Evolutionary conservation across 495 filamentous ascomycete species (phyloP).

Genomic region (Lasiosphaeria miniovina): DNA sequence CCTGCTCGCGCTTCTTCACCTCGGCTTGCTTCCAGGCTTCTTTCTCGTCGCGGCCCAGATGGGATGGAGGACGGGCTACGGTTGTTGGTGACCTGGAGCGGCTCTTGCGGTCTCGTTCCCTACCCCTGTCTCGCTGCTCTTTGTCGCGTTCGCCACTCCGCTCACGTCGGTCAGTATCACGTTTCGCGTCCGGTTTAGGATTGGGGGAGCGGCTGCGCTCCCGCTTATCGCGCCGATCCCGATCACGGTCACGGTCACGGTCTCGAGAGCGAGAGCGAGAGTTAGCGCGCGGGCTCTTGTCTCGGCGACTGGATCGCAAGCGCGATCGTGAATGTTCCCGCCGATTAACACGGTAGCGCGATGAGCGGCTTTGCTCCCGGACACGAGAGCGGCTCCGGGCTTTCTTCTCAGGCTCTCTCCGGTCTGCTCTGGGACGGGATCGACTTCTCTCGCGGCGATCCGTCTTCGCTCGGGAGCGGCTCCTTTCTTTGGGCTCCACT

Average conservation of each 20-base stretch:
- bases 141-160: slow-evolving; percentile 19
- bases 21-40: slow-evolving; percentile 53
- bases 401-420: slow-evolving; percentile 10
- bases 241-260: slow-evolving; percentile 13
- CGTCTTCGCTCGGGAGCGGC: slow-evolving; percentile 10
- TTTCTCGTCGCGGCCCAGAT: slow-evolving; percentile 29
- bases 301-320: slow-evolving; percentile 19
- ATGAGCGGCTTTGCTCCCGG: slow-evolving; percentile 28
- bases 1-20: slow-evolving; percentile 54
- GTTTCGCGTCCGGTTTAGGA: slow-evolving; percentile 4
- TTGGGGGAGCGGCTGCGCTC: slow-evolving; percentile 34
- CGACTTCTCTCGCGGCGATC: slow-evolving; percentile 18
- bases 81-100: slow-evolving; percentile 34
- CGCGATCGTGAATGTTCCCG: slow-evolving; percentile 30
- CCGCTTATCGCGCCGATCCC: slow-evolving; percentile 25
- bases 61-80: slow-evolving; percentile 27
- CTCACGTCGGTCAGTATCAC: slow-evolving; percentile 18
- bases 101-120: slow-evolving; percentile 33
- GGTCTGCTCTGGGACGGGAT: slow-evolving; percentile 21
- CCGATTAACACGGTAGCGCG: slow-evolving; percentile 26
- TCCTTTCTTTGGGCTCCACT: slow-evolving; percentile 21
- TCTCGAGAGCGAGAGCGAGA: slow-evolving; percentile 20
- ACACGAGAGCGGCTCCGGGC: slow-evolving; percentile 38
- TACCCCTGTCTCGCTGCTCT: slow-evolving; percentile 8
- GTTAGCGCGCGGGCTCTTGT: slow-evolving; percentile 16